Evolutionary conservation across 768 basidiomycete genomes (phyloP).

Genomic region (Auricularia sp.): DNA sequence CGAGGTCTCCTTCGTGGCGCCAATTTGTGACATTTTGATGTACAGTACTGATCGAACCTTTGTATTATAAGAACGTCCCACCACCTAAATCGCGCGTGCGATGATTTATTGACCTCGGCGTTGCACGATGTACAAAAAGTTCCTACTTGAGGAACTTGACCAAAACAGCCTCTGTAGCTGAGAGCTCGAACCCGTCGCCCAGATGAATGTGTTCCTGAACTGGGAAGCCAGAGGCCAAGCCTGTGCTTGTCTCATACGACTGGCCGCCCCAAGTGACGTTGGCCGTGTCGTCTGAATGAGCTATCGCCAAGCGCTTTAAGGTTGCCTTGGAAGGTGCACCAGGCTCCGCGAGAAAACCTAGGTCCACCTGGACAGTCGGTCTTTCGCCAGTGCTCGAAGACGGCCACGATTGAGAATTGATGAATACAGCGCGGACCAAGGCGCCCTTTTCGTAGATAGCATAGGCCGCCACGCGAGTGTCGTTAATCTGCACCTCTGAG

Average conservation of each 20-base stretch:
- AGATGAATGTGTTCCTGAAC: not conserved
- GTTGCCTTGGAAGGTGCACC: conserved; percentile 19
- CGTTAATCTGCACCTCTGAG: conserved; percentile 39
- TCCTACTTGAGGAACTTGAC: not conserved
- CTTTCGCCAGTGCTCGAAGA: conserved; percentile 23
- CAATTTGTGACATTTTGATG: too few species aligned
- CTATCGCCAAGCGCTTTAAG: conserved; percentile 44
- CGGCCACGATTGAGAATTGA: conserved; percentile 35
- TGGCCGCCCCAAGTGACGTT: conserved; percentile 51
- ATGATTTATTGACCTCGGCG: not conserved
- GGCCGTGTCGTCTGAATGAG: conserved; percentile 39
- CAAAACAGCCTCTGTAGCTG: not conserved
- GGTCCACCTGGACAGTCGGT: conserved; percentile 27
- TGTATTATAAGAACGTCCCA: not conserved
- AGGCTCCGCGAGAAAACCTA: conserved; percentile 28
- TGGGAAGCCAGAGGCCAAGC: not conserved
- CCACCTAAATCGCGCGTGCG: not conserved
- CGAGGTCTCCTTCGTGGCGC: too few species aligned
- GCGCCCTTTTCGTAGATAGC: conserved; percentile 42
- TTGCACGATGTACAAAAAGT: not conserved
- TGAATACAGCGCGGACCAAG: conserved; percentile 43
- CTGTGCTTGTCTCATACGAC: conserved; percentile 21
- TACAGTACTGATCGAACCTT: not conserved
- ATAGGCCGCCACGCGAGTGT: conserved; percentile 46
- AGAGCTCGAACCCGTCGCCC: not conserved